Evolutionary conservation across 2,329 filamentous ascomycete genomes (phyloP).

Genomic region (Coniochaeta sp.): DNA sequence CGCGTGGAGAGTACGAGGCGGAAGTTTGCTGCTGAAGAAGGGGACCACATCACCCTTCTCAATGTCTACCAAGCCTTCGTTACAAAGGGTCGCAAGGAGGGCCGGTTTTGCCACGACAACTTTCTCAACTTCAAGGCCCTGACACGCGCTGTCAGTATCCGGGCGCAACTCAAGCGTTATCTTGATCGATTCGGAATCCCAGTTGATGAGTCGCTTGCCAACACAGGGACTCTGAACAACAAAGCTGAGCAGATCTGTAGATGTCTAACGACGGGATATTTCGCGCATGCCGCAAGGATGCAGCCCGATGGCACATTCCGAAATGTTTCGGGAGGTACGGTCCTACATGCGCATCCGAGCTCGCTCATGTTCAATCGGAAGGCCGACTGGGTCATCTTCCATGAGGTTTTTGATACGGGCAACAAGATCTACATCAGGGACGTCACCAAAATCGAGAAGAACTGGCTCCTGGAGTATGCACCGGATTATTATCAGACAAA

Average conservation of each 20-base stretch:
- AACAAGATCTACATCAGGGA: conserved; percentile 87
- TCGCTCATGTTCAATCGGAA: conserved; percentile 95
- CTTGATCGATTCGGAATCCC: conserved; percentile 76
- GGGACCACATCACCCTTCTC: conserved; percentile 84
- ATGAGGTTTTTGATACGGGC: conserved; percentile 84
- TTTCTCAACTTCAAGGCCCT: conserved; percentile 82
- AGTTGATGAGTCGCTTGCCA: conserved; percentile 54
- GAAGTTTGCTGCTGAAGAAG: conserved; percentile 86
- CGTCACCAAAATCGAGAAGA: conserved; percentile 86
- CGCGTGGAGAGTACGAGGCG: conserved; percentile 65
- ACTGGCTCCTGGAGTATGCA: conserved; percentile 86
- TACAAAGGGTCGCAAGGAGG: conserved; percentile 72
- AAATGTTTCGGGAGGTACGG: conserved; percentile 72
- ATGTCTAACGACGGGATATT: conserved; percentile 85
- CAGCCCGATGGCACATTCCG: conserved; percentile 85
- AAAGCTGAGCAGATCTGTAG: conserved; percentile 69
- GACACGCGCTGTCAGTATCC: conserved; percentile 74
- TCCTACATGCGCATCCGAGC: conserved; percentile 81
- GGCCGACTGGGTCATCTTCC: conserved; percentile 93
- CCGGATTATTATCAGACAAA: conserved; percentile 69
- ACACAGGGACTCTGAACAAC: conserved; percentile 21
- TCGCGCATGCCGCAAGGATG: conserved; percentile 90
- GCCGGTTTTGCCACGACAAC: conserved; percentile 82
- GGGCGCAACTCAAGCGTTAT: conserved; percentile 78
- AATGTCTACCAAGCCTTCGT: conserved; percentile 92